Base-by-base conservation (phyloP, 805 yeast genomes). In the Helenozyma rhizophorensis region DNA sequence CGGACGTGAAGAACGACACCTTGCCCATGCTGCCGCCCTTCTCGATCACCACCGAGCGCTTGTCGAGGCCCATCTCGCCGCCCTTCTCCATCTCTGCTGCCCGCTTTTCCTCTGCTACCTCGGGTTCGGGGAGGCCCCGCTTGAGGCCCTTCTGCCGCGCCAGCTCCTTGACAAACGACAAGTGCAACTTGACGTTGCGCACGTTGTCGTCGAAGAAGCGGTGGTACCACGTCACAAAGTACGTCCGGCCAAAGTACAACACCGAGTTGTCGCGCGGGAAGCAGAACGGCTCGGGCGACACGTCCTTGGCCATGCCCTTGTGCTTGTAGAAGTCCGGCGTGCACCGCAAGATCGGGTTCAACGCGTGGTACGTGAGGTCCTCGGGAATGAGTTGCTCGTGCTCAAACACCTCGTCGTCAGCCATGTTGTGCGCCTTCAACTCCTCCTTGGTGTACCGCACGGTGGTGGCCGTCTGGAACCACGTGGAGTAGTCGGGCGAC, bases 261-360 rank as follows among this genome's bases (percentile, higher is more conserved):
- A 62, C 68, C 9, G 68, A 48, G 37, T 77, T 71, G 47, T 83
- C 89, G 21, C 63, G 66, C 9, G 96, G 96, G 14, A 84, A 74
- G 57, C 96, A 87, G 57, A 86, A 84, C n/a, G 96, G 96, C 32
- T 68, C 93, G 24, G 87, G 74, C 1, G 62, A 48, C 12, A 59
- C 54, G 40, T 66, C 67, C 45, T 77, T 76, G 19, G 78, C 80
- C 23, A 65, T 38, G 7, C 89, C 90, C 51, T 79, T 81, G 45
- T 68, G 72, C 49, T 63, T 69, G 53, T 83, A 87, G 29, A 73
- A 60, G 33, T 81, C 81, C 2, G 96, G 96, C 4, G 88, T 83
- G 61, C 96, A 87, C 60, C 96, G 72, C 50, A 85, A 72, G 30
- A 87, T 56, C 0, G 96, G 96, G 51, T 80, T 83, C 53, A 87